Base-by-base conservation (phyloP, 331 rosid genomes). In the Pyracantha coccinea region DNA sequence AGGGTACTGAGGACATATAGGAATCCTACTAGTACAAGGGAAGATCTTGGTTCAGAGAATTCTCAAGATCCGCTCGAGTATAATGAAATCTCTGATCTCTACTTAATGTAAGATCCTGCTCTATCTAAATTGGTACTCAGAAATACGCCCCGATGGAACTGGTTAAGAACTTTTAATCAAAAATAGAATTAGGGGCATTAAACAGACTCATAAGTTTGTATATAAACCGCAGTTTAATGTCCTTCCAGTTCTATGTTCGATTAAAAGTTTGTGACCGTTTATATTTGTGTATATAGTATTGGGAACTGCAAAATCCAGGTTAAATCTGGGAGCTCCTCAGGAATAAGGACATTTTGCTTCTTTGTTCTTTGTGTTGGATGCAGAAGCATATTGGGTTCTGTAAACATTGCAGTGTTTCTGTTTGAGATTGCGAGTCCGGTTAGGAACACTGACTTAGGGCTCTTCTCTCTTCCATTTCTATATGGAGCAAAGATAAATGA, bases 381-480 rank as follows among this genome's bases (percentile, higher is more conserved):
- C 98, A 93, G 98, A 76, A 87, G 98, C 31, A 76, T 66, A 76
- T 75, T 93, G 88, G 88, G 75, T 66, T 89, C 98, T 20, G 75
- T 91, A 64, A 86, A 93, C 91, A 86, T 93, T 76, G 97, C 90
- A 23, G 98, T 91, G 33, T 83, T 88, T 74, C 92, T 93, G 74
- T 93, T 93, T 85, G 98, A 93, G 81, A 83, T 87, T 21, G 98
- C 98, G 71, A 93, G 98, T 81, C 98, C 98, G 63, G 80, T 93
- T 62, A 87, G 83, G 79, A 88, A 63, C 83, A 76, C 89, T 8
- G 91, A 89, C 29, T 53, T 84, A 2, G 89, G 86, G 84, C 85
- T 91, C 66, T 80, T 90, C 80, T 82, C 98, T 0, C 75, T 93
- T 50, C 98, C 98, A 10, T 72, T 80, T n/a, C 75, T 93, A 12